Conservation (phyloP, 192 early-diverging fungal genomes). For the Coemansia sp. region DNA sequence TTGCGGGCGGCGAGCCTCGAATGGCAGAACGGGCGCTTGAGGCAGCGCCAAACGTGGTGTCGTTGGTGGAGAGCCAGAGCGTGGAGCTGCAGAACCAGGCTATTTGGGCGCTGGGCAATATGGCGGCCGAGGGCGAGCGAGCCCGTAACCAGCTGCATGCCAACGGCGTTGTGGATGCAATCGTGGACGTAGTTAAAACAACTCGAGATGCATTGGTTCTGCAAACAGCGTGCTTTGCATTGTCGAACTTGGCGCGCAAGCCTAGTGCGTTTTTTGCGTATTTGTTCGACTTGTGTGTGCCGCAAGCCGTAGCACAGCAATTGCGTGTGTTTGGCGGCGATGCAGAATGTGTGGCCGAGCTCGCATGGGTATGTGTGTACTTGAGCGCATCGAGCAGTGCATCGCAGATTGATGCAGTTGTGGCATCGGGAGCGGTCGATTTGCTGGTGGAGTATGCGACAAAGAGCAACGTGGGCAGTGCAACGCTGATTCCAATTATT, state of each 20-base stretch:
- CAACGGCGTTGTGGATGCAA: conserved; percentile 71
- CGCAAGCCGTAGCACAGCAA: conserved; percentile 54
- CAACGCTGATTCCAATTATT: conserved; percentile 57
- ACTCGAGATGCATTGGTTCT: conserved; percentile 55
- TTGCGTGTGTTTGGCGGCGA: conserved; percentile 37
- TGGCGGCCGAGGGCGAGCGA: conserved; percentile 81
- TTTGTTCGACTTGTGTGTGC: conserved; percentile 55
- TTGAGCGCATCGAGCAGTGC: conserved; percentile 57
- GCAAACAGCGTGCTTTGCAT: conserved; percentile 71
- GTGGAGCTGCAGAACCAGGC: conserved; percentile 80
- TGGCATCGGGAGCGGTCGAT: conserved; percentile 42
- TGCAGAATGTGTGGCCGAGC: conserved; percentile 59
- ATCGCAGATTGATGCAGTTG: conserved; percentile 50
- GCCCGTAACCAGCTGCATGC: conserved; percentile 74
- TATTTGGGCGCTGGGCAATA: conserved; percentile 91
- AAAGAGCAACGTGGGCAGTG: conserved; percentile 34
- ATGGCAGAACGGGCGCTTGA: conserved; percentile 41
- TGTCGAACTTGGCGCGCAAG: conserved; percentile 69
- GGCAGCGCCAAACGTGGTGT: conserved; percentile 55
- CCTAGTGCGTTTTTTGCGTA: conserved; percentile 58
- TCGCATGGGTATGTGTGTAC: conserved; percentile 68
- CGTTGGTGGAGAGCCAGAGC: conserved; percentile 51
- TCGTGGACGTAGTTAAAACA: conserved; percentile 71
- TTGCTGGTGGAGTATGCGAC: conserved; percentile 17
- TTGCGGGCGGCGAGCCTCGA: conserved; percentile 33